Percentiles rank a stretch among this genome's conserved stretches.
These are phyloP conservation scores for Aspergillus carlsbadensis DNA, from an alignment of 495 filamentous ascomycete genomes.

Conservation along the genomic window DNA sequence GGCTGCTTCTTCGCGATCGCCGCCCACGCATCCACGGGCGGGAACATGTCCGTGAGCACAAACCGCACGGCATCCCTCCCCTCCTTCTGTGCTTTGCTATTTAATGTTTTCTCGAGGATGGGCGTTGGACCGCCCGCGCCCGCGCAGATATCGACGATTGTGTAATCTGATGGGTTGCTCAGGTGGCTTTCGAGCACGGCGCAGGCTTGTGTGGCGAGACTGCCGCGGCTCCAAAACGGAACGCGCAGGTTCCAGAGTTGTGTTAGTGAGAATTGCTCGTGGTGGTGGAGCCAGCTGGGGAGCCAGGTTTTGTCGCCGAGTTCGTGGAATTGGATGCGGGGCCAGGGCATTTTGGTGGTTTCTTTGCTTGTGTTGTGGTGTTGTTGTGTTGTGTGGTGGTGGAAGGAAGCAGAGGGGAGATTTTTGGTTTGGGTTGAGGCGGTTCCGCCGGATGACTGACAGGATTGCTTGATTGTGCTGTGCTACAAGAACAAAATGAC, in stretches of 20 bases:
- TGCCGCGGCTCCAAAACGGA: constrained; percentile 22
- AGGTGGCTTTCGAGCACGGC: constrained; percentile 47
- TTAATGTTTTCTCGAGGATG: constrained; percentile 57
- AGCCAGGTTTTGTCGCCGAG: constrained; percentile 39
- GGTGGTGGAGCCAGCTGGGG: constrained; percentile 27
- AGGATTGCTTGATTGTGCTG: too few species aligned
- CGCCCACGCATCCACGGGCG: constrained; percentile 62
- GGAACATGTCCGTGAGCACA: constrained; percentile 68
- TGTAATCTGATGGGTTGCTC: constrained; percentile 41
- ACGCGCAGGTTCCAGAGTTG: constrained; percentile 32
- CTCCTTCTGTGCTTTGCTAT: constrained; percentile 33
- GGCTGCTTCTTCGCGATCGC: constrained; percentile 46
- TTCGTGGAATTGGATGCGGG: constrained; percentile 34
- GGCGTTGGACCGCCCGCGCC: constrained; percentile 70
- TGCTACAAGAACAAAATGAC: too few species aligned
- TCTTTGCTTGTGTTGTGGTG: not conserved
- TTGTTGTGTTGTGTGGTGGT: not conserved
- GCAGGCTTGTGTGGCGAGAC: constrained; percentile 23
- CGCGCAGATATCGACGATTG: constrained; percentile 72
- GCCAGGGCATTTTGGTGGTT: constrained; percentile 13
- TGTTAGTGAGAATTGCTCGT: constrained; percentile 34
- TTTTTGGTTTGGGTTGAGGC: too few species aligned
- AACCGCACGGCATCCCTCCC: constrained; percentile 49
- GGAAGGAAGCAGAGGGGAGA: too few species aligned
- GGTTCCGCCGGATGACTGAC: too few species aligned